These are phyloP conservation scores for Pseudogymnoascus sp. DNA, from an alignment of 2,329 filamentous ascomycete species.

Conservation along the genomic window DNA sequence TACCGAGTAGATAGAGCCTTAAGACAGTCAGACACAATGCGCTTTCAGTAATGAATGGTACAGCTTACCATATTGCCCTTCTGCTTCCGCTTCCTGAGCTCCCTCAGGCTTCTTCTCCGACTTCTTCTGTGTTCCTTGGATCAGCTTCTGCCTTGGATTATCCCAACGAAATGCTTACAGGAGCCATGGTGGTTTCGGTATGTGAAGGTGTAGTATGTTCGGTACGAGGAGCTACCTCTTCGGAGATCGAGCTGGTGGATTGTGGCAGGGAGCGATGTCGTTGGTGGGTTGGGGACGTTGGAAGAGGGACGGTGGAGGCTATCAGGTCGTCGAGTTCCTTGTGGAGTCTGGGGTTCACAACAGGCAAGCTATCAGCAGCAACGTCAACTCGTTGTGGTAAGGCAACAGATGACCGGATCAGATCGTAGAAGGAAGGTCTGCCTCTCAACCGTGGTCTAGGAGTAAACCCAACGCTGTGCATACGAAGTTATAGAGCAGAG, in stretches of 20 bases:
- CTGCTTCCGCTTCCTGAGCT: constrained; percentile 37
- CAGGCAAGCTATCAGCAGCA: constrained; percentile 31
- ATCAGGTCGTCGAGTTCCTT: constrained; percentile 20
- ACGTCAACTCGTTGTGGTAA: constrained; percentile 34
- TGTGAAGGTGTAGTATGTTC: constrained; percentile 15
- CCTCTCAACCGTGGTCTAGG: constrained; percentile 47
- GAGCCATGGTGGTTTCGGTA: constrained; percentile 30
- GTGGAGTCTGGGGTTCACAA: constrained; percentile 20
- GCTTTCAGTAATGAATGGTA: constrained; percentile 12
- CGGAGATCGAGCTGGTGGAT: constrained; percentile 25
- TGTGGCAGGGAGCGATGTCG: constrained; percentile 19
- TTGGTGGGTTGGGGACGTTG: constrained; percentile 24
- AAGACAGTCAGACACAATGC: constrained; percentile 18
- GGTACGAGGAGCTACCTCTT: constrained; percentile 4
- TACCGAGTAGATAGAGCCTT: constrained; percentile 62
- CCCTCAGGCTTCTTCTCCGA: constrained; percentile 30
- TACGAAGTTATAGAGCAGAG: neutral
- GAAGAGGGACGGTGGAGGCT: constrained; percentile 27
- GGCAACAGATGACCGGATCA: constrained; percentile 37
- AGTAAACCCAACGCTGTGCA: constrained; percentile 10
- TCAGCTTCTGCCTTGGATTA: neutral
- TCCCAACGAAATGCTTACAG: constrained; percentile 20
- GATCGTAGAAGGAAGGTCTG: constrained; percentile 55
- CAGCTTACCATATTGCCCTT: constrained; percentile 48
- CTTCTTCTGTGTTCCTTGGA: constrained; percentile 18